These are phyloP conservation scores for Spathaspora hagerdaliae DNA, from an alignment of 805 yeast genomes.

Conservation along the genomic window DNA sequence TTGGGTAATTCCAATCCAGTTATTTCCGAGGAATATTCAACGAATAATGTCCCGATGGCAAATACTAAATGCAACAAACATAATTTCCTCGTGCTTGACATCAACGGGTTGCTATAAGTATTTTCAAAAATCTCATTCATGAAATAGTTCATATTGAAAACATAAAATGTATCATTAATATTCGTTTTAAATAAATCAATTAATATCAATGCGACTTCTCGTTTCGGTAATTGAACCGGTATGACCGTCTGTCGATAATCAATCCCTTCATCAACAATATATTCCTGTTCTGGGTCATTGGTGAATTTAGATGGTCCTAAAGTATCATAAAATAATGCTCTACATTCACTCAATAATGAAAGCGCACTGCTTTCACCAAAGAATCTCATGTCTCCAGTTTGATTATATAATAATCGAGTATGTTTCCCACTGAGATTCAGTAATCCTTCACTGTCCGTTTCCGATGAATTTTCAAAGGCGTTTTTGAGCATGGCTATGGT, in stretches of 20 bases:
- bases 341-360: constrained; percentile 35
- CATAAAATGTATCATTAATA: constrained; percentile 35
- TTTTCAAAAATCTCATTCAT: constrained; percentile 19
- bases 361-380: constrained; percentile 40
- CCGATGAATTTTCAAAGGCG: constrained; percentile 6
- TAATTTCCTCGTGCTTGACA: constrained; percentile 17
- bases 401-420: constrained; percentile 28
- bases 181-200: constrained; percentile 28
- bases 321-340: constrained; percentile 28
- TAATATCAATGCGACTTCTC: constrained; percentile 9
- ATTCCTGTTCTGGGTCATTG: constrained; percentile 30
- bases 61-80: constrained; percentile 34
- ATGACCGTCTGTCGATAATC: not conserved
- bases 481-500: not conserved
- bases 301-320: constrained; percentile 33
- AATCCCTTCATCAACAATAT: constrained; percentile 33
- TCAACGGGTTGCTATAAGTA: constrained; percentile 25
- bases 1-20: constrained; percentile 2
- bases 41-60: constrained; percentile 38
- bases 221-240: constrained; percentile 11
- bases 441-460: constrained; percentile 7
- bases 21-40: constrained; percentile 13
- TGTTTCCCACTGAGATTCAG: constrained; percentile 12
- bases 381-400: constrained; percentile 31
- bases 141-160: constrained; percentile 32